These are phyloP conservation scores for Neoarthrinium moseri DNA, from an alignment of 2,329 filamentous ascomycete species.

Conservation along the genomic window DNA sequence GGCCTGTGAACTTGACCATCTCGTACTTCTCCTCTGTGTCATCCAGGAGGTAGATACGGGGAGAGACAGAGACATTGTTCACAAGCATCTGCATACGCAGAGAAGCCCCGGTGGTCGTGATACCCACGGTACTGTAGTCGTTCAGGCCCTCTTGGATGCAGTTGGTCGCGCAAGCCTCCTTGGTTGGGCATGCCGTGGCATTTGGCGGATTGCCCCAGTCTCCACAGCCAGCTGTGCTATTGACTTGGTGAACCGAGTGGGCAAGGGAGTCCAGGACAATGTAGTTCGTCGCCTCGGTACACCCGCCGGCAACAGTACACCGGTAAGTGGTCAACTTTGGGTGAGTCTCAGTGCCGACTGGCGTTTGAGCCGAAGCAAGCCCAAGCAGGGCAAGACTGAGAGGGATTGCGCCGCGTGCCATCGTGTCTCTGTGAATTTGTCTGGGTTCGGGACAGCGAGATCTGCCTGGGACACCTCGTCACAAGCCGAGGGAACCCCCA, in stretches of 20 bases:
- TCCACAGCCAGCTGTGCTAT: constrained; percentile 31
- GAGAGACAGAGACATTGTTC: constrained; percentile 27
- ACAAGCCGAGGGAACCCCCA: background rate
- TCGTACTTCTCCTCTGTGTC: constrained; percentile 54
- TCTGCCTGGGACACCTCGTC: background rate
- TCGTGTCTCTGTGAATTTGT: constrained; percentile 8
- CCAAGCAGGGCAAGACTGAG: constrained; percentile 26
- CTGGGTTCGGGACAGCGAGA: background rate
- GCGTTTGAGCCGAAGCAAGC: constrained; percentile 31
- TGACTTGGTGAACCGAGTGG: constrained; percentile 41
- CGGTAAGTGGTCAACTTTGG: constrained; percentile 47
- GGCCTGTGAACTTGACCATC: constrained; percentile 56
- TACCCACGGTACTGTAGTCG: constrained; percentile 39
- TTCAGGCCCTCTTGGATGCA: constrained; percentile 50
- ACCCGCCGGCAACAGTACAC: constrained; percentile 50
- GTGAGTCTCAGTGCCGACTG: constrained; percentile 39
- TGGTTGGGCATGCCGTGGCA: constrained; percentile 44
- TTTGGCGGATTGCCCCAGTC: constrained; percentile 33
- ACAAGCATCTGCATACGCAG: constrained; percentile 39
- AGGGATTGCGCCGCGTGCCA: constrained; percentile 22
- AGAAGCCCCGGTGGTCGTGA: constrained; percentile 25
- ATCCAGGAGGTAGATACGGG: constrained; percentile 59
- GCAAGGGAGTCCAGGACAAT: constrained; percentile 46
- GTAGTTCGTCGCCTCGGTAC: constrained; percentile 42
- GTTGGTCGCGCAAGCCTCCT: constrained; percentile 48